Evolutionary conservation across 129 eudicot genomes (phyloP).

Genomic region (Lactuca saligna): DNA sequence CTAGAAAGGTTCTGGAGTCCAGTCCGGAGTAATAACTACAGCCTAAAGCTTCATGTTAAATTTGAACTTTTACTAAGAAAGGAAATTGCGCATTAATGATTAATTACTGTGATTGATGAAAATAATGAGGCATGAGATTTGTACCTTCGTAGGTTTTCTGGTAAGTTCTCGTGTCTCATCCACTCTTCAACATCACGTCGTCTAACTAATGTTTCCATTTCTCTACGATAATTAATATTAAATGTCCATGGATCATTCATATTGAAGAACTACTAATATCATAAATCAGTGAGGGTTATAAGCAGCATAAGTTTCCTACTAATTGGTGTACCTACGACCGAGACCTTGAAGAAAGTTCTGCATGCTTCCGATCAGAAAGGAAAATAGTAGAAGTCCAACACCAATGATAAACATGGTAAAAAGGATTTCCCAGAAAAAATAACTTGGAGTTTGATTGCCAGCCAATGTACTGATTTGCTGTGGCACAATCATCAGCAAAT

Average conservation of each 20-base stretch:
- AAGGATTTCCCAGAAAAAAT: constrained; percentile 72
- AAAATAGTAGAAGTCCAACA: constrained; percentile 81
- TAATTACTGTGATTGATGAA: too few relatives aligned
- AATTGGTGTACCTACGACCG: constrained; percentile 61
- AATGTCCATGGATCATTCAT: too few relatives aligned
- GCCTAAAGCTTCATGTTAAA: too few relatives aligned
- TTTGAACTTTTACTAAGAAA: too few relatives aligned
- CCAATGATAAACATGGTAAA: constrained; percentile 81
- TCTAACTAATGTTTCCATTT: constrained; percentile 76
- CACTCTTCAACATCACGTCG: constrained; percentile 90
- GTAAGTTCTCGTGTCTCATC: constrained; percentile 89
- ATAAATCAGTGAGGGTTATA: not conserved
- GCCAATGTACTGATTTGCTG: constrained; percentile 95
- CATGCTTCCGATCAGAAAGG: constrained; percentile 90
- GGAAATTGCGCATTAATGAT: too few relatives aligned
- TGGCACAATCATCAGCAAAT: constrained; percentile 12
- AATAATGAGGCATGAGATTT: too few relatives aligned
- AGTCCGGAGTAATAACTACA: too few relatives aligned
- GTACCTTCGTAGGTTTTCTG: constrained; percentile 60
- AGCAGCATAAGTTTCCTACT: not conserved
- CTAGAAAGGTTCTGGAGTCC: too few relatives aligned
- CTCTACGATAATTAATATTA: constrained; percentile 40
- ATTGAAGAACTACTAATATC: too few relatives aligned
- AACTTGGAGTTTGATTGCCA: constrained; percentile 82
- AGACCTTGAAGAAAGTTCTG: constrained; percentile 94